Percentiles rank a stretch among this genome's conserved stretches.
phyloP scores from a whole-genome alignment of 2,329 filamentous ascomycete species.

The Falciphora oryzae region DNA sequence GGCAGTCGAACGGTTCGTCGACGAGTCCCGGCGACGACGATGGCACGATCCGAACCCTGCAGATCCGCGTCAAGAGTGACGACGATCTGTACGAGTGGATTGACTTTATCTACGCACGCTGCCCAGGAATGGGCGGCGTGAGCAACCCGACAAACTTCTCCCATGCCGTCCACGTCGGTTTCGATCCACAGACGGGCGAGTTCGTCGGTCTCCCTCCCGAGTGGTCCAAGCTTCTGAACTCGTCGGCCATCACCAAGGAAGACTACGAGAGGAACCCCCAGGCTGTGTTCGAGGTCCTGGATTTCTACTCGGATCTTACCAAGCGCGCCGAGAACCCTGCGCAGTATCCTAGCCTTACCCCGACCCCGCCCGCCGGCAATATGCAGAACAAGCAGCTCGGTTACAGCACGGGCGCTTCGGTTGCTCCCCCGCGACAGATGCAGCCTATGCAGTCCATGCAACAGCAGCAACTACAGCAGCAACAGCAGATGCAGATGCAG shows the following conservation, averaged over 20 bases:
- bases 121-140: conserved; percentile 94
- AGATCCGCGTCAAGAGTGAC: conserved; percentile 90
- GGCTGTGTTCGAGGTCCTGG: conserved; percentile 72
- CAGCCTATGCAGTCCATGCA: conserved; percentile 41
- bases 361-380: conserved; percentile 54
- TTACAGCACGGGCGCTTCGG: conserved; percentile 49
- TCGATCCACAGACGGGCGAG: conserved; percentile 89
- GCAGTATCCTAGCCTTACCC: conserved; percentile 61
- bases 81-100: conserved; percentile 99
- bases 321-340: conserved; percentile 68
- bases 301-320: conserved; percentile 80
- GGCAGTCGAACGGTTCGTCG: conserved; percentile 61
- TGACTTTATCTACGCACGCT: conserved; percentile 93
- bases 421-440: conserved; percentile 64
- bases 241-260: conserved; percentile 95
- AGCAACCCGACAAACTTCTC: conserved; percentile 98
- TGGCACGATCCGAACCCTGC: conserved; percentile 73
- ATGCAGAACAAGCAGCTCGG: conserved; percentile 59
- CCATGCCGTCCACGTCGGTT: conserved; percentile 94
- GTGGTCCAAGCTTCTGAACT: conserved; percentile 95
- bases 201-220: conserved; percentile 92
- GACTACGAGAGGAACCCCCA: conserved; percentile 97
- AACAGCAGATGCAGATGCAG: conserved; percentile 18
- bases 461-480: conserved; percentile 32
- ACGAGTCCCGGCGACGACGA: conserved; percentile 74